phyloP scores from a whole-genome alignment of 2,329 filamentous ascomycete genomes.

The Phaeosphaeria sp. region DNA sequence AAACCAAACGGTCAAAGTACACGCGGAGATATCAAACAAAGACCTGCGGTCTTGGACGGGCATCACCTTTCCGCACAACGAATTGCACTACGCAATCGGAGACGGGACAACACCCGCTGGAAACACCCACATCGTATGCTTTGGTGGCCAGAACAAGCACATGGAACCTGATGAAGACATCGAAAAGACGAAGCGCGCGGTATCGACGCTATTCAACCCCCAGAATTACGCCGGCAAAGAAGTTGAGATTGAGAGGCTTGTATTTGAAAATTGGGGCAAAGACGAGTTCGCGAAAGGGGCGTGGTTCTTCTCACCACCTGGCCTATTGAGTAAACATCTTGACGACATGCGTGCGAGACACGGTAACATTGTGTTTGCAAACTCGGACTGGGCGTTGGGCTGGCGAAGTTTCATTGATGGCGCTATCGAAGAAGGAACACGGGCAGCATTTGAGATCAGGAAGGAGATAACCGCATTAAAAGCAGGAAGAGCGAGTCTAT shows the following conservation, averaged over 20 bases:
- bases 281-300: constrained; percentile 57
- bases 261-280: constrained; percentile 59
- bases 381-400: constrained; percentile 57
- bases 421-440: constrained; percentile 56
- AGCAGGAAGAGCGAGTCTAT: neutral
- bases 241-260: constrained; percentile 26
- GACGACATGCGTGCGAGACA: constrained; percentile 51
- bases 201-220: constrained; percentile 37
- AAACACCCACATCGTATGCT: constrained; percentile 57
- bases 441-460: constrained; percentile 41
- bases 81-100: constrained; percentile 53
- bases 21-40: constrained; percentile 52
- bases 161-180: constrained; percentile 54
- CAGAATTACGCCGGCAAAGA: constrained; percentile 3
- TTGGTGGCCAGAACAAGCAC: constrained; percentile 53
- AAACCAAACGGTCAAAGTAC: constrained; percentile 56
- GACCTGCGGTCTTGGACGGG: constrained; percentile 54
- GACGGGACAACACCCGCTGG: constrained; percentile 51
- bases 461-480: constrained; percentile 13
- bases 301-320: constrained; percentile 39
- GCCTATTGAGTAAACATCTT: constrained; percentile 48
- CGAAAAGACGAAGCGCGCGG: constrained; percentile 38
- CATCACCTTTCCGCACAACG: constrained; percentile 53
- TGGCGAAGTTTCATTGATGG: constrained; percentile 61
- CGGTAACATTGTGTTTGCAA: constrained; percentile 56